Conservation (phyloP, 1,284 basidiomycete genomes). For the Pulchroboletus neoregius region DNA sequence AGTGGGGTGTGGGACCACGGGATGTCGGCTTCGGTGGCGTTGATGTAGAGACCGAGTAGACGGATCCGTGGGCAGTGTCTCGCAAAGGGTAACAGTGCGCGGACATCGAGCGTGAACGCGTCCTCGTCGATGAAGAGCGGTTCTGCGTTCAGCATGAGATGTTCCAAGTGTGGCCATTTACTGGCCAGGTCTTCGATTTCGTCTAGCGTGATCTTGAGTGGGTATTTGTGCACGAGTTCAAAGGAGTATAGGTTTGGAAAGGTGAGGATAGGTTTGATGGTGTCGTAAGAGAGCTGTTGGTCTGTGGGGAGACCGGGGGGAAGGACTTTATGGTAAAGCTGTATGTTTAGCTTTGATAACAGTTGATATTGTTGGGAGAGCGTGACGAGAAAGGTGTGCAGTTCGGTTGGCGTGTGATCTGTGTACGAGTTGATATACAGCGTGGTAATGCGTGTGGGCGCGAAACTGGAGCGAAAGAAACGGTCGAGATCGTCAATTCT, state of each 20-base stretch:
- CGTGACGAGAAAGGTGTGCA: constrained; percentile 42
- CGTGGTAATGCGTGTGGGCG: constrained; percentile 46
- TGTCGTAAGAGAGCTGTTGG: constrained; percentile 41
- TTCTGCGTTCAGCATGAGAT: constrained; percentile 47
- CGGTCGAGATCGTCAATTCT: constrained; percentile 41
- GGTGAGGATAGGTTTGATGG: constrained; percentile 47
- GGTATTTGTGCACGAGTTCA: constrained; percentile 50
- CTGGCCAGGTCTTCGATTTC: constrained; percentile 49
- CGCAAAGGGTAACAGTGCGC: constrained; percentile 50
- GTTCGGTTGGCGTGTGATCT: constrained; percentile 38
- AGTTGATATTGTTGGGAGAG: constrained; percentile 46
- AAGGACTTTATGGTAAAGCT: constrained; percentile 30
- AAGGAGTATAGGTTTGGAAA: constrained; percentile 45
- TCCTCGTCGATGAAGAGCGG: constrained; percentile 39
- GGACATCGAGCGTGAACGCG: constrained; percentile 42
- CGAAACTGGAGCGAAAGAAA: constrained; percentile 44
- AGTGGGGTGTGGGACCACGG: constrained; percentile 34
- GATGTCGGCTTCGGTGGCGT: constrained; percentile 21
- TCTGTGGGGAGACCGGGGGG: constrained; percentile 20
- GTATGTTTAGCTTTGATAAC: constrained; percentile 42
- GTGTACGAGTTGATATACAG: constrained; percentile 50
- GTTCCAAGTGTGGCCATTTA: constrained; percentile 48
- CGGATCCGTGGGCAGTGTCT: constrained; percentile 48
- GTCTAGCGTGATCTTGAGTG: constrained; percentile 43
- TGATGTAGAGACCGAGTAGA: constrained; percentile 51